phyloP scores from a whole-genome alignment of 495 filamentous ascomycete species.

The Cladorrhinum samala region DNA sequence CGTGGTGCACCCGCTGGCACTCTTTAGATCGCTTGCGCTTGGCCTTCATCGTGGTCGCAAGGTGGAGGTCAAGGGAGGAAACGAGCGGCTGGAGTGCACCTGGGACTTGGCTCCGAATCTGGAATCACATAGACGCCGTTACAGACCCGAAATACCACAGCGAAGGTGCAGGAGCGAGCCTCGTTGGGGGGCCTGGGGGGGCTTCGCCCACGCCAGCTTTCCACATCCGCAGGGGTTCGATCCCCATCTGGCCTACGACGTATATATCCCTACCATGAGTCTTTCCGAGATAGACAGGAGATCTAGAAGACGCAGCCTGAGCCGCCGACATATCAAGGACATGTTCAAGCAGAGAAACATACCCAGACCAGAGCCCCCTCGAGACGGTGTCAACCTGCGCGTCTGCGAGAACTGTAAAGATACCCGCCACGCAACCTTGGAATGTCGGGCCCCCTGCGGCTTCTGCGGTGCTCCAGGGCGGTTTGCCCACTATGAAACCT shows the following conservation, averaged over 20 bases:
- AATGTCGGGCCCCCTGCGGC: conserved; percentile 25
- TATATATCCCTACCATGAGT: conserved; percentile 19
- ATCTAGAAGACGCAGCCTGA: conserved; percentile 33
- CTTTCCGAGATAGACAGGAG: conserved; percentile 26
- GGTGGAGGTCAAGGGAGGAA: not conserved
- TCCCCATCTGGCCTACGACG: not conserved
- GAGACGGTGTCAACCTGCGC: not conserved
- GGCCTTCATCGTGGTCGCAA: not conserved
- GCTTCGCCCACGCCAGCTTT: not conserved
- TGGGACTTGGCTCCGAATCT: not conserved
- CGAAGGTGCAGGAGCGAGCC: not conserved
- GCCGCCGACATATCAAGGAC: conserved; percentile 30
- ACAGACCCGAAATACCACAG: not conserved
- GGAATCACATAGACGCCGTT: not conserved
- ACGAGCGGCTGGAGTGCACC: not conserved
- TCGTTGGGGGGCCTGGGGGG: not conserved
- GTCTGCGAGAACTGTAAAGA: conserved; percentile 30
- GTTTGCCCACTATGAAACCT: too few species aligned
- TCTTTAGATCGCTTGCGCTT: too few species aligned
- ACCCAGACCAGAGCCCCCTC: conserved; percentile 3
- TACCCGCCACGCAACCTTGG: conserved; percentile 12
- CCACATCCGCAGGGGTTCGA: conserved; percentile 15
- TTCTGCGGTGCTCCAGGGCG: conserved; percentile 24
- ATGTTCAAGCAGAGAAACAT: conserved; percentile 25
- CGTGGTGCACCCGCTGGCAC: too few species aligned